phyloP scores from a whole-genome alignment of 208 protist genomes.

The Leishmania major region DNA sequence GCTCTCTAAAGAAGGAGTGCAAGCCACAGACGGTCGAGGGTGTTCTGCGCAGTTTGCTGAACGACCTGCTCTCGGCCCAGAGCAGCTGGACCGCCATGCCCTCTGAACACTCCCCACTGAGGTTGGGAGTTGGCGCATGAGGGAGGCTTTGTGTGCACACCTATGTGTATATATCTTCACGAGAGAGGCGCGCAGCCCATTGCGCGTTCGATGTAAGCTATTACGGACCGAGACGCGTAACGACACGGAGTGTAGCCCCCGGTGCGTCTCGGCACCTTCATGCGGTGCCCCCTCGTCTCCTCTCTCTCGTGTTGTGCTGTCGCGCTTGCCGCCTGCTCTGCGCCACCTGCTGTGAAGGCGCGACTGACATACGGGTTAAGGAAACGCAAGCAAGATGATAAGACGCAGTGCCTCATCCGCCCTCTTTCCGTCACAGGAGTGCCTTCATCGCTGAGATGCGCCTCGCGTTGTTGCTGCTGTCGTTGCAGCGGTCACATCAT shows the following conservation, averaged over 20 bases:
- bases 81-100: constrained; percentile 28
- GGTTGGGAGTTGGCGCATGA: neutral
- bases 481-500: neutral
- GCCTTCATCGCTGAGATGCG: neutral
- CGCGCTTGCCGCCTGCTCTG: neutral
- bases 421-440: neutral
- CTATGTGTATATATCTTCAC: neutral
- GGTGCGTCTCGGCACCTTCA: neutral
- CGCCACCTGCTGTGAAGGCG: neutral
- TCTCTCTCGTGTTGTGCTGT: neutral
- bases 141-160: neutral
- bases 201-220: constrained; percentile 2
- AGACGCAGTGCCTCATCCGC: neutral
- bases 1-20: constrained; percentile 6
- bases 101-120: neutral
- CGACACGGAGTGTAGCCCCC: neutral
- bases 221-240: no score
- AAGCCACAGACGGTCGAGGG: constrained; percentile 55
- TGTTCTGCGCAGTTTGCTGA: constrained; percentile 64
- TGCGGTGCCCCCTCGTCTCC: neutral
- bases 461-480: neutral
- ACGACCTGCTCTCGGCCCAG: constrained; percentile 64
- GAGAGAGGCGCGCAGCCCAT: neutral
- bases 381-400: no score
- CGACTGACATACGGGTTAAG: neutral